Conservation (phyloP, 192 early-diverging fungal genomes). For the Mortierella claussenii region DNA sequence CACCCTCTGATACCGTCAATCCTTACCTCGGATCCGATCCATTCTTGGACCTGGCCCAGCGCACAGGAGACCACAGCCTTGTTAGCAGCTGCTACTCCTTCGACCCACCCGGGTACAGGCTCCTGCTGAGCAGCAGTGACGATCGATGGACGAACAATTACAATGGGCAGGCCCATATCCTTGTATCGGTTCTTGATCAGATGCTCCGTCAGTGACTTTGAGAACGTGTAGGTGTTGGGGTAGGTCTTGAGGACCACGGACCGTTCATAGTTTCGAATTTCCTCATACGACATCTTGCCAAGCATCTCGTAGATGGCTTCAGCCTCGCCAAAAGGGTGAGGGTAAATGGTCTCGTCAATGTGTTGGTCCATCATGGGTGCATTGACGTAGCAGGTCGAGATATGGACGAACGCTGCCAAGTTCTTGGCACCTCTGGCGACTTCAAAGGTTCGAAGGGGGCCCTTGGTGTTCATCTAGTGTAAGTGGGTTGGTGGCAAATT, state of each 20-base stretch:
- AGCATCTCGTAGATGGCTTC: constrained; percentile 35
- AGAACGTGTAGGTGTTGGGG: constrained; percentile 57
- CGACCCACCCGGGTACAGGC: constrained; percentile 50
- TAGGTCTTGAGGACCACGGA: constrained; percentile 52
- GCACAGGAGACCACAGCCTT: constrained; percentile 42
- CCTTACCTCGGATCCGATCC: constrained; percentile 30
- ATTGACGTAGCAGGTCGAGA: constrained; percentile 50
- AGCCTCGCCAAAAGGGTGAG: constrained; percentile 27
- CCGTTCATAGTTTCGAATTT: constrained; percentile 41
- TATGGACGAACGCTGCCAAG: constrained; percentile 33
- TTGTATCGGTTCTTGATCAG: constrained; percentile 54
- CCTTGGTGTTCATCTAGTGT: constrained; percentile 41
- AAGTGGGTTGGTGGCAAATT: neutral
- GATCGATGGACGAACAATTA: constrained; percentile 48
- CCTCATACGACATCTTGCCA: constrained; percentile 36
- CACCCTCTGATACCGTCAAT: too few relatives aligned
- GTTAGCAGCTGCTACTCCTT: constrained; percentile 42
- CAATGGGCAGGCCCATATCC: constrained; percentile 34
- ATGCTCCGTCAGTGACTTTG: constrained; percentile 61
- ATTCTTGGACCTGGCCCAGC: constrained; percentile 45
- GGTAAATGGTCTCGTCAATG: constrained; percentile 39
- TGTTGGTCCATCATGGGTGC: constrained; percentile 21
- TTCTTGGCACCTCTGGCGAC: constrained; percentile 32
- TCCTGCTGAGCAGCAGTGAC: constrained; percentile 30
- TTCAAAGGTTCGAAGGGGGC: constrained; percentile 39